Percentiles rank a stretch among this genome's conserved stretches.
These are phyloP conservation scores for Pseudocercospora musae DNA, from an alignment of 2,329 filamentous ascomycete species.

Conservation along the genomic window DNA sequence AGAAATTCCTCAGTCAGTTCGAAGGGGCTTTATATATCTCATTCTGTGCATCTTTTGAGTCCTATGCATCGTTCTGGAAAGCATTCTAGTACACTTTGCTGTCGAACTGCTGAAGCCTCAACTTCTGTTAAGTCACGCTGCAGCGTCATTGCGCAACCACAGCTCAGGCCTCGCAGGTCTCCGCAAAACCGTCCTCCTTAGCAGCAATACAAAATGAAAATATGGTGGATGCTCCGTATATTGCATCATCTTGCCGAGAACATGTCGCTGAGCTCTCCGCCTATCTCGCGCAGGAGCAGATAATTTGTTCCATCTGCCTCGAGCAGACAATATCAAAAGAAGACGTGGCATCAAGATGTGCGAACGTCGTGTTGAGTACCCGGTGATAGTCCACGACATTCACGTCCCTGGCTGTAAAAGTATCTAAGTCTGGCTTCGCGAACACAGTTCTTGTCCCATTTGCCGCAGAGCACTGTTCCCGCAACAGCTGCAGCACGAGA, in stretches of 20 bases:
- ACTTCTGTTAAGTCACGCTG: too few species aligned
- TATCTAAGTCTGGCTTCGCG: neutral
- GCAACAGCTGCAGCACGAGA: neutral
- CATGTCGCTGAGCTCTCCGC: neutral
- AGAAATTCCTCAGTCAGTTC: too few species aligned
- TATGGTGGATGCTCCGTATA: neutral
- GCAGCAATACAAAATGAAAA: neutral
- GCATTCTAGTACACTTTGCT: too few species aligned
- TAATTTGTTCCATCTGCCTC: neutral
- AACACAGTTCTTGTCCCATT: neutral
- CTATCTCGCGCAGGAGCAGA: neutral
- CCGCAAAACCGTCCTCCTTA: too few species aligned
- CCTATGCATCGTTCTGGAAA: too few species aligned
- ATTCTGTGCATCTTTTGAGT: too few species aligned
- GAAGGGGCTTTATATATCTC: too few species aligned
- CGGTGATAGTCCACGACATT: neutral
- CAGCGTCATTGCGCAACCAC: too few species aligned
- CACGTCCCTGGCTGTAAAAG: neutral
- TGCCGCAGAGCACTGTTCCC: neutral
- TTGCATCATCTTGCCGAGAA: neutral
- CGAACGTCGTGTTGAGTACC: neutral
- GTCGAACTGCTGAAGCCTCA: too few species aligned
- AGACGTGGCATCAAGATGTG: neutral
- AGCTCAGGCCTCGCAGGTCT: too few species aligned
- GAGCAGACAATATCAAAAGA: neutral